These are phyloP conservation scores for Pichia sp. DNA, from an alignment of 1,139 yeast species.

Conservation along the genomic window DNA sequence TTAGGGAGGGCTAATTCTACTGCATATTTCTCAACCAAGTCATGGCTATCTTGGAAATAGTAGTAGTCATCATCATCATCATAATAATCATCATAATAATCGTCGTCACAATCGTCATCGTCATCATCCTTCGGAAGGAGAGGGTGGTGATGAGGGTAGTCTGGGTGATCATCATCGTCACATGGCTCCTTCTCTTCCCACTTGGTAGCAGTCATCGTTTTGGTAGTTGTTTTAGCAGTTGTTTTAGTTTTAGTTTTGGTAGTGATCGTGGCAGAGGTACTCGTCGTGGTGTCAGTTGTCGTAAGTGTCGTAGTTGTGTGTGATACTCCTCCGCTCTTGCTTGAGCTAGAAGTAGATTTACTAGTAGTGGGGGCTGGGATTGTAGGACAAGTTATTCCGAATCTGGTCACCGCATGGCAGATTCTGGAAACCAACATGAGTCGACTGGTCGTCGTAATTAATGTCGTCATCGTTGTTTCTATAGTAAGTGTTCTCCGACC, in stretches of 20 bases:
- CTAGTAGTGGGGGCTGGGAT: neutral
- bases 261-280: conserved; percentile 8
- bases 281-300: neutral
- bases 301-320: neutral
- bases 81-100: neutral
- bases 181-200: neutral
- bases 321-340: neutral
- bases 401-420: conserved; percentile 4
- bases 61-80: neutral
- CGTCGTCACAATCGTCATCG: neutral
- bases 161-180: neutral
- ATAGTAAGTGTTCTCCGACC: conserved; percentile 1
- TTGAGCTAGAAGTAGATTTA: neutral
- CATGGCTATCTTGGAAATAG: neutral
- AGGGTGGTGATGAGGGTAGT: neutral
- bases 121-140: neutral
- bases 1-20: neutral
- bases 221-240: neutral
- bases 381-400: conserved; percentile 4
- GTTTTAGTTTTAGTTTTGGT: neutral
- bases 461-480: conserved; percentile 4
- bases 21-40: neutral
- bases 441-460: neutral
- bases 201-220: too few relatives aligned
- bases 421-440: neutral